Percentiles rank a stretch among this genome's conserved stretches.
These are phyloP conservation scores for Haplosporangium sp. DNA, from an alignment of 371 early-diverging fungal genomes.

Conservation along the genomic window DNA sequence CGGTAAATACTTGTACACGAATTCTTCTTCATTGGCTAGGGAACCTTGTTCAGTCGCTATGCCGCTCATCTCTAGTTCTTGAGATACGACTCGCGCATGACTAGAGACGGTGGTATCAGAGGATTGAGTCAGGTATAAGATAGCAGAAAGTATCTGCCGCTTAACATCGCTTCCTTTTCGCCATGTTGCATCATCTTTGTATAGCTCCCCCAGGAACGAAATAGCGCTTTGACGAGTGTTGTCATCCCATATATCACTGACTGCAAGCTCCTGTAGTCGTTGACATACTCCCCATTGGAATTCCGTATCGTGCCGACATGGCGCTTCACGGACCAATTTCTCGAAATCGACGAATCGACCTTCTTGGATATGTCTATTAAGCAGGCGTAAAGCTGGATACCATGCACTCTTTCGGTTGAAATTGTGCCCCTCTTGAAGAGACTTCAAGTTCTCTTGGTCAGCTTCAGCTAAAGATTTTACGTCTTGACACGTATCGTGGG, in stretches of 20 bases:
- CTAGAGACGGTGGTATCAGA: neutral
- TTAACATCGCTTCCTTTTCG: slow-evolving; percentile 5
- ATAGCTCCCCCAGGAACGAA: slow-evolving; percentile 10
- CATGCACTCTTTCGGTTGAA: slow-evolving; percentile 1
- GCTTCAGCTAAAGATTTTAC: neutral
- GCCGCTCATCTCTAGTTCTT: neutral
- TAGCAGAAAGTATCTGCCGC: slow-evolving; percentile 7
- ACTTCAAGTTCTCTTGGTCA: neutral
- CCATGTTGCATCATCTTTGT: slow-evolving; percentile 13
- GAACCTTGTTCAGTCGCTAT: neutral
- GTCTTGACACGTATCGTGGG: neutral
- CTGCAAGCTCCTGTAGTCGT: slow-evolving; percentile 9
- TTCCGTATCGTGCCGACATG: slow-evolving; percentile 8
- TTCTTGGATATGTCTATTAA: slow-evolving; percentile 1
- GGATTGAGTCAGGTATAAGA: neutral
- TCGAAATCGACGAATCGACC: slow-evolving; percentile 7
- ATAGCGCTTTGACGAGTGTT: slow-evolving; percentile 8
- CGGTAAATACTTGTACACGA: neutral
- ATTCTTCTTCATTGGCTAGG: neutral
- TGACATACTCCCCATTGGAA: slow-evolving; percentile 27
- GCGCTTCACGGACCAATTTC: slow-evolving; percentile 6
- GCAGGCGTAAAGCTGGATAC: slow-evolving; percentile 9
- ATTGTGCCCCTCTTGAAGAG: slow-evolving; percentile 5
- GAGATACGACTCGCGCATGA: neutral
- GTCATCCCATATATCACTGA: slow-evolving; percentile 8